Base-by-base conservation (phyloP, 306 rosid genomes). In the Prunus mongolica region DNA sequence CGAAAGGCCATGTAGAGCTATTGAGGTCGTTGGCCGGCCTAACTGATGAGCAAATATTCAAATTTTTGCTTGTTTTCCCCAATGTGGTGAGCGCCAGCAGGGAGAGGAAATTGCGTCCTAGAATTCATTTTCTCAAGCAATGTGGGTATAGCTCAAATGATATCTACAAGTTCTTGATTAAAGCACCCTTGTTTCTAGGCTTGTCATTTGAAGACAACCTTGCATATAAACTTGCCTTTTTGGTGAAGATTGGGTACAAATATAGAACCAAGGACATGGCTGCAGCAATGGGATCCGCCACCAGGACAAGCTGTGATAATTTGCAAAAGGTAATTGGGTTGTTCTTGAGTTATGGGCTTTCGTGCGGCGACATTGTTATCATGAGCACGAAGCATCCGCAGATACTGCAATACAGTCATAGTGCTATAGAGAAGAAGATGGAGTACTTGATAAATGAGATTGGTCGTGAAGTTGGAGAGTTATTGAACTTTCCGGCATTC, bases 381-480 rank as follows among this genome's bases (percentile, higher is more conserved):
- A 93, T 93, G 98, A 85, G 91, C 87, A 86, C 65, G 81, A 93
- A 70, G 87, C 98, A 93, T 19, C 98, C 96, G 2, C 94, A 86
- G 83, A 81, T 90, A 80, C 87, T 93, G 76, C 94, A 87, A 82
- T 93, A 93, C 70, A 85, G 82, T 79, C 83, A 73, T 54, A 38
- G 19, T 52, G 88, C 91, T 80, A 50, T 84, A 77, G 85, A 87
- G 86, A 82, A 85, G 89, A 93, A 93, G 89, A 77, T 93, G 82
- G 84, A 89, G 74, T 93, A 90, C 85, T 82, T 93, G 85, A 61
- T 85, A 52, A 88, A 82, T 71, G 96, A 82, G 24, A 90, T 93
- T 91, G 89, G 89, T 34, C 90, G 97, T 47, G 96, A 85, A 78
- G 76, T 83, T 24, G 80, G 41, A 56, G 97, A 93, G 79, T 81